phyloP scores from a whole-genome alignment of 805 yeast genomes.

The Cyberlindnera xylosilytica region DNA sequence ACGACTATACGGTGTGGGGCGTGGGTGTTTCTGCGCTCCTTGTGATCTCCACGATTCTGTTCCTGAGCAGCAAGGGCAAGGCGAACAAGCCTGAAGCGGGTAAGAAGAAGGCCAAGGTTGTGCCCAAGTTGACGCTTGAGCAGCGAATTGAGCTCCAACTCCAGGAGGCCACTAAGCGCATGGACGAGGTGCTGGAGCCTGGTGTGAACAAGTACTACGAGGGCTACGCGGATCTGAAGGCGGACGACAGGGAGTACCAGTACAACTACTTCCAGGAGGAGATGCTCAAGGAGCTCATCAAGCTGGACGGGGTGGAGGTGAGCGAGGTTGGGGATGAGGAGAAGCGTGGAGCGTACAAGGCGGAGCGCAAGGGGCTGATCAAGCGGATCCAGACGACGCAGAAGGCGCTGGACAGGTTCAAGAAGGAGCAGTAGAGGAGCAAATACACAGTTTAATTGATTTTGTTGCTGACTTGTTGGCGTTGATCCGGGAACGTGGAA shows the following conservation, averaged over 20 bases:
- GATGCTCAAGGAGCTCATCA: conserved; percentile 62
- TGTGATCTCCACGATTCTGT: conserved; percentile 14
- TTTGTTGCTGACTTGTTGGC: too few species aligned
- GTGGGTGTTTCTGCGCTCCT: conserved; percentile 14
- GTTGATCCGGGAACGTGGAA: background rate
- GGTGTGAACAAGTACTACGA: conserved; percentile 10
- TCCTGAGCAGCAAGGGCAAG: background rate
- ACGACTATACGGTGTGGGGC: conserved; percentile 5
- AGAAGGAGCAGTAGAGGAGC: conserved; percentile 14
- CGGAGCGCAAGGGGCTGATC: conserved; percentile 56
- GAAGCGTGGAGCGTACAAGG: conserved; percentile 47
- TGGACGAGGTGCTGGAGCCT: conserved; percentile 4
- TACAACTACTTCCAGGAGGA: conserved; percentile 62
- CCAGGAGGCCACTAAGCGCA: background rate
- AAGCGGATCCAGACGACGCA: conserved; percentile 47
- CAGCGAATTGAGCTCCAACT: conserved; percentile 2
- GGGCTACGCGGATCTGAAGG: conserved; percentile 4
- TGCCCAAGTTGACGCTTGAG: conserved; percentile 2
- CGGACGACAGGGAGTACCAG: conserved; percentile 38
- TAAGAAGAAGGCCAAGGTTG: conserved; percentile 4
- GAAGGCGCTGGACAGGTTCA: conserved; percentile 19
- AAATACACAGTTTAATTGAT: too few species aligned
- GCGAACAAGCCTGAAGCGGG: background rate
- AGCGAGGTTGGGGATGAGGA: conserved; percentile 30
- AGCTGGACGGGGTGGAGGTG: conserved; percentile 59